Base-by-base conservation (phyloP, 106 monocot genomes). In the Gastrodia elata region DNA sequence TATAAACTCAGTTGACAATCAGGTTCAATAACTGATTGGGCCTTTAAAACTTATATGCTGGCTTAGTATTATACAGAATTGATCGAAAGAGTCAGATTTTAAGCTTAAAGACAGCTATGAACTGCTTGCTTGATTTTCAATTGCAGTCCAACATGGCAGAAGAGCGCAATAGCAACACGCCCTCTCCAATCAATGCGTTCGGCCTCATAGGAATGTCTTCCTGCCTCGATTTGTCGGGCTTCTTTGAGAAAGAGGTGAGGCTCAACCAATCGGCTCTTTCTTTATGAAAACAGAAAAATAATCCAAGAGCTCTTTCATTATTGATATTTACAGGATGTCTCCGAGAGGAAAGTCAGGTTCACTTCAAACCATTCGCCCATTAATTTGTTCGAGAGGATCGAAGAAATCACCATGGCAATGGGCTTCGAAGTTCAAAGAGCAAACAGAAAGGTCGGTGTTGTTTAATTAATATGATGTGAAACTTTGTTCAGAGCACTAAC, bases 151-250 rank as follows among this genome's bases (percentile, higher is more conserved):
- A 68, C 33, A 85, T 80, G 2, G 64, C 8, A 41, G 80, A 77
- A 55, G 83, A 72, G 1, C 52, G 55, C 34, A n/a, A 61, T 38
- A 70, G 42, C 56, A 80, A 71, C 0, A 73, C 65, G 27, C 77
- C 82, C 1, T 74, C 82, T 2, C 76, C 75, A 73, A 90, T 88
- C 56, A 97, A 97, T 83, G 96, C 97, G 34, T 97, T 97, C 71
- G 83, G 88, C 70, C 73, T 97, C 27, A 97, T 97, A 65, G 90
- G 97, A 36, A 97, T 97, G 97, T 90, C 97, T 64, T 87, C 92
- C 14, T 86, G 28, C 44, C 83, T 97, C 24, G 97, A 97, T 83
- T 90, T 97, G 68, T 97, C 97, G 9, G 97, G 97, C 5, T 88
- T 97, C 30, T 97, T 97, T 32, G 97, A 93, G 79, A 84, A 86